Evolutionary conservation across 768 basidiomycete species (phyloP).

Genomic region (Pilatotrama ljubarskyi): DNA sequence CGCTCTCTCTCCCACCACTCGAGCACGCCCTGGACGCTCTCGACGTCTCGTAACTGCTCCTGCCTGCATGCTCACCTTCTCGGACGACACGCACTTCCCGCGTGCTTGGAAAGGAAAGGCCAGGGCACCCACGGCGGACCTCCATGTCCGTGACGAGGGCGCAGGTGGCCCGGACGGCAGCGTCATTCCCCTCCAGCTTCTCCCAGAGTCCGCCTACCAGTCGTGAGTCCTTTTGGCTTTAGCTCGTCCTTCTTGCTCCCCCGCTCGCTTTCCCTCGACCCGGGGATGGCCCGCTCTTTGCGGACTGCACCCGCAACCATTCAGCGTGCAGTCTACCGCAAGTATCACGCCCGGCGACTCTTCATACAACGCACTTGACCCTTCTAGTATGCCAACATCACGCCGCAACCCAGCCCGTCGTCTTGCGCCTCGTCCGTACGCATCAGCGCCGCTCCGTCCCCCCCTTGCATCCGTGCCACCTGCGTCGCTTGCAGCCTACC

Average conservation of each 20-base stretch:
- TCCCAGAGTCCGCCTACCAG: constrained; percentile 54
- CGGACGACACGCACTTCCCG: background rate
- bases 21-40: background rate
- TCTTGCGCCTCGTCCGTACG: too few relatives aligned
- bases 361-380: too few relatives aligned
- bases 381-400: too few relatives aligned
- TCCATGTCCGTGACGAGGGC: constrained; percentile 37
- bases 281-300: too few relatives aligned
- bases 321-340: too few relatives aligned
- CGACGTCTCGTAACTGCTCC: background rate
- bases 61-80: background rate
- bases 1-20: background rate
- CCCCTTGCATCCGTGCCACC: too few relatives aligned
- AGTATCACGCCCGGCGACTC: too few relatives aligned
- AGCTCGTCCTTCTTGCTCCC: background rate
- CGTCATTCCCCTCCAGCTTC: constrained; percentile 56
- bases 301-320: too few relatives aligned
- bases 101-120: constrained; percentile 28
- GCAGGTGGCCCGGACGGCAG: constrained; percentile 53
- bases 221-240: constrained; percentile 48
- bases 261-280: background rate
- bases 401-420: too few relatives aligned
- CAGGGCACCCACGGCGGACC: background rate
- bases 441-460: too few relatives aligned
- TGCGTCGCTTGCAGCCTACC: too few relatives aligned